A percentile compares a stretch with the other conserved stretches of the same genome.
These are phyloP conservation scores for Ilex aquifolium DNA, from an alignment of 257 asterid species.

Conservation along the genomic window DNA sequence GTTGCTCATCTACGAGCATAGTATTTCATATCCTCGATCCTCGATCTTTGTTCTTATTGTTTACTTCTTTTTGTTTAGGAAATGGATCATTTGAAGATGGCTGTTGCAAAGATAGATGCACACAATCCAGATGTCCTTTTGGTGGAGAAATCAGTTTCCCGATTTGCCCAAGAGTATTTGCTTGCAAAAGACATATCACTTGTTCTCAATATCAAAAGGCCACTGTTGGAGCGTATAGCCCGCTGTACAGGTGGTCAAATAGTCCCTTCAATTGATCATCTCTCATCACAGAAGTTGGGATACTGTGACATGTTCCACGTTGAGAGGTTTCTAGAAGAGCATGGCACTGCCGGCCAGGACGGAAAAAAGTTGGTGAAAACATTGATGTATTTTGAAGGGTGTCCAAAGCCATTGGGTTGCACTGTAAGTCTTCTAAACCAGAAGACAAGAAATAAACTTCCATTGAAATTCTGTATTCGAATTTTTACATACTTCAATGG, in stretches of 20 bases:
- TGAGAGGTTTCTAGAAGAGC: slow-evolving; percentile 67
- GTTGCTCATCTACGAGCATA: neutral
- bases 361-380: slow-evolving; percentile 77
- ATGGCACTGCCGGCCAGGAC: slow-evolving; percentile 60
- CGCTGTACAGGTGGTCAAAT: slow-evolving; percentile 92
- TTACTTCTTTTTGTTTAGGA: slow-evolving; percentile 45
- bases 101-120: slow-evolving; percentile 85
- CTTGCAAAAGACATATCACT: slow-evolving; percentile 87
- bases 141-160: slow-evolving; percentile 98
- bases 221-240: slow-evolving; percentile 90
- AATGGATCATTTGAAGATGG: slow-evolving; percentile 99
- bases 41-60: slow-evolving; percentile 16
- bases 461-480: neutral
- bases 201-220: slow-evolving; percentile 77
- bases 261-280: slow-evolving; percentile 82
- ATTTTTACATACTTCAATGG: too few relatives aligned
- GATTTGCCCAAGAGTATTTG: slow-evolving; percentile 93
- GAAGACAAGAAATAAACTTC: slow-evolving; percentile 12
- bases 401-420: slow-evolving; percentile 96
- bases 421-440: slow-evolving; percentile 54
- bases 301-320: slow-evolving; percentile 81
- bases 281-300: slow-evolving; percentile 74
- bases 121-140: slow-evolving; percentile 84
- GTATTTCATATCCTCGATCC: too few relatives aligned
- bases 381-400: slow-evolving; percentile 92